Conservation (phyloP, 164 flowering plant species). For the Paratinospora sagittata region DNA sequence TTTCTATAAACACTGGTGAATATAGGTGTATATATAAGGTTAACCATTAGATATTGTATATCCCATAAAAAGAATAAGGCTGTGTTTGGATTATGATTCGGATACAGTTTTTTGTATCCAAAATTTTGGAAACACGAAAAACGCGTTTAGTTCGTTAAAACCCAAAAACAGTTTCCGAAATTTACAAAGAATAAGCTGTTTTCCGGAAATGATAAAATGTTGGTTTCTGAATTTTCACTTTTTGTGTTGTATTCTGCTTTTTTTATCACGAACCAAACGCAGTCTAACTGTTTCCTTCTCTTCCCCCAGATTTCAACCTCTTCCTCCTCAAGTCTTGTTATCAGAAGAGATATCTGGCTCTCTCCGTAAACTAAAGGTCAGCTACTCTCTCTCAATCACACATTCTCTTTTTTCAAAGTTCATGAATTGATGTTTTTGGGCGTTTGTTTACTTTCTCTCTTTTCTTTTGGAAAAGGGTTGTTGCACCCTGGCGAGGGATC, state of each 20-base stretch:
- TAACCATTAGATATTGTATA: not conserved
- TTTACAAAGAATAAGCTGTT: no score
- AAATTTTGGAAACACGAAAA: no score
- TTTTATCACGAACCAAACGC: no score
- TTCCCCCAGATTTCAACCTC: slow-evolving; percentile 72
- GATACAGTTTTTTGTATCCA: no score
- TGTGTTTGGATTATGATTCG: no score
- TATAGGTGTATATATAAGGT: not conserved
- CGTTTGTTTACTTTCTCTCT: not conserved
- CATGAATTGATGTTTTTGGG: not conserved
- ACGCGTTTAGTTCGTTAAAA: no score
- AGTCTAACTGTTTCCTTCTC: not conserved
- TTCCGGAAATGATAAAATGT: no score
- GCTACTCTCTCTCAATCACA: not conserved
- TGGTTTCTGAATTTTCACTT: no score
- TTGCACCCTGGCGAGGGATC: slow-evolving; percentile 81
- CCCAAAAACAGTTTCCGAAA: no score
- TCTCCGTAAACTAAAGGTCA: slow-evolving; percentile 82
- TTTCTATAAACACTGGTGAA: not conserved
- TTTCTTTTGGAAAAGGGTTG: slow-evolving; percentile 54
- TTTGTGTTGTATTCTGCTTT: no score
- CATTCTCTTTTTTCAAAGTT: not conserved
- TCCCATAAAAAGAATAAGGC: not conserved
- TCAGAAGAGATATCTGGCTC: slow-evolving; percentile 92
- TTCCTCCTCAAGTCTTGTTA: slow-evolving; percentile 77